These are phyloP conservation scores for Coemansia javaensis DNA, from an alignment of 192 early-diverging fungal species.

Conservation along the genomic window DNA sequence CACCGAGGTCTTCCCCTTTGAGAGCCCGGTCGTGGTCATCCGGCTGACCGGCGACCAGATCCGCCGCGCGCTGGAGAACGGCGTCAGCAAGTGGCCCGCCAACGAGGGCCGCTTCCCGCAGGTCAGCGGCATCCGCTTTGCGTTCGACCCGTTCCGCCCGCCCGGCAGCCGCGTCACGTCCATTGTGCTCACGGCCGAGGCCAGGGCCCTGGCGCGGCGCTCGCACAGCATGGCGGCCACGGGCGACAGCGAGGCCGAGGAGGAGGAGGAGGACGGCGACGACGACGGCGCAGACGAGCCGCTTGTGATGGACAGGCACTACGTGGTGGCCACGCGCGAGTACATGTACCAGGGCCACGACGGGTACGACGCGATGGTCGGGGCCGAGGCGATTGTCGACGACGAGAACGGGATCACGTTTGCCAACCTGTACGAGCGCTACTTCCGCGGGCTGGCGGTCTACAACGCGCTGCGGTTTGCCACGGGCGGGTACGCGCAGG, in stretches of 20 bases:
- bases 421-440: conserved; percentile 53
- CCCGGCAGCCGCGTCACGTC: conserved; percentile 53
- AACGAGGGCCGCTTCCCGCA: conserved; percentile 69
- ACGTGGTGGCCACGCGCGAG: conserved; percentile 54
- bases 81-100: conserved; percentile 60
- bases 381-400: conserved; percentile 53
- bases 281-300: conserved; percentile 42
- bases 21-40: conserved; percentile 63
- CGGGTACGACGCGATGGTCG: conserved; percentile 51
- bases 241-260: conserved; percentile 17
- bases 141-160: conserved; percentile 51
- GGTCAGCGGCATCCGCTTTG: conserved; percentile 60
- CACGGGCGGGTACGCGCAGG: conserved; percentile 18
- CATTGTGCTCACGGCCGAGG: conserved; percentile 36
- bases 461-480: conserved; percentile 54
- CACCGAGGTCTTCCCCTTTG: conserved; percentile 65
- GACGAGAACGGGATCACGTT: conserved; percentile 62
- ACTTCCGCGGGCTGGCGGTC: conserved; percentile 61
- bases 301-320: conserved; percentile 50
- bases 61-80: conserved; percentile 60
- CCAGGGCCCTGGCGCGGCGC: conserved; percentile 28
- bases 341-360: conserved; percentile 65
- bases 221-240: neutral
- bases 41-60: conserved; percentile 57
- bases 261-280: conserved; percentile 26